Conservation (phyloP, 441 rosid genomes). For the Gossypium aridum region DNA sequence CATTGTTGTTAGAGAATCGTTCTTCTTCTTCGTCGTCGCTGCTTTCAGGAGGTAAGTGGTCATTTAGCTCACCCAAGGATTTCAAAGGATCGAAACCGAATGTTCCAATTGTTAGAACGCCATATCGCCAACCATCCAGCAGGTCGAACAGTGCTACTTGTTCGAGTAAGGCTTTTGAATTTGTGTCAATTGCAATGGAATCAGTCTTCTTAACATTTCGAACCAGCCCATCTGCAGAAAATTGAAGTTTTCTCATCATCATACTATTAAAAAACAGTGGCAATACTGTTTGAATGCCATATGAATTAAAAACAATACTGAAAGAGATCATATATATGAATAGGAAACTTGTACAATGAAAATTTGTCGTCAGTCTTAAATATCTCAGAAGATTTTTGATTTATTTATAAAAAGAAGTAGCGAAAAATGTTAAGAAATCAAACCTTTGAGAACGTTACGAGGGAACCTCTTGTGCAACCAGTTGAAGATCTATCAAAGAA, state of each 20-base stretch:
- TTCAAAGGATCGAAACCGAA: constrained; percentile 67
- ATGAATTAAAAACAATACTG: too few relatives aligned
- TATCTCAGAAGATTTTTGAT: background rate
- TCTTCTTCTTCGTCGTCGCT: constrained; percentile 25
- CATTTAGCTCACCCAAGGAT: constrained; percentile 30
- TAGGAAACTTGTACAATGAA: background rate
- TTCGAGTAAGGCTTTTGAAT: constrained; percentile 51
- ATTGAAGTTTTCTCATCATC: background rate
- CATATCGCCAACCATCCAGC: constrained; percentile 71
- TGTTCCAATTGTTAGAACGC: constrained; percentile 79
- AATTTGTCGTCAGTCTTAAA: background rate
- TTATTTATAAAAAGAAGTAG: background rate
- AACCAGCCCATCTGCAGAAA: constrained; percentile 34
- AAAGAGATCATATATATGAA: background rate
- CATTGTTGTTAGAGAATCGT: constrained; percentile 2
- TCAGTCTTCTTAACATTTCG: constrained; percentile 47
- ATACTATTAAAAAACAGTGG: too few relatives aligned
- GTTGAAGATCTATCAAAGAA: constrained; percentile 37
- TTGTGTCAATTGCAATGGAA: constrained; percentile 43
- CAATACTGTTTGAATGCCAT: too few relatives aligned
- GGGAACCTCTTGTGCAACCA: constrained; percentile 32
- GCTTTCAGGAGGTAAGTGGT: constrained; percentile 23
- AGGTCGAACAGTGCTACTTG: constrained; percentile 55
- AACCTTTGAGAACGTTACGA: constrained; percentile 22
- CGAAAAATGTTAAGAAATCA: background rate